phyloP scores from a whole-genome alignment of 1,284 basidiomycete species.

The Fomitopsis betulina region DNA sequence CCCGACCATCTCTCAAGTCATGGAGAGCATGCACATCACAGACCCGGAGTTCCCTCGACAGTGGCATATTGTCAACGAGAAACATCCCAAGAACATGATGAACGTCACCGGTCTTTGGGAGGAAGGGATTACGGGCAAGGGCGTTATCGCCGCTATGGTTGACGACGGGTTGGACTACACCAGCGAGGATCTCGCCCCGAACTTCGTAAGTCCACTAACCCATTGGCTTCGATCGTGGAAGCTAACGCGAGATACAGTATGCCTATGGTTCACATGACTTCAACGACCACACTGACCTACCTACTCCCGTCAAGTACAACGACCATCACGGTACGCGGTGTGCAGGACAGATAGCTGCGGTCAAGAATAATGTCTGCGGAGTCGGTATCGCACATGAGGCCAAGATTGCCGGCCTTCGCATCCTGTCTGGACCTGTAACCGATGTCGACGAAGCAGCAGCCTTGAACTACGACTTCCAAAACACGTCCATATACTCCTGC shows the following conservation, averaged over 20 bases:
- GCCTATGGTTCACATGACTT: constrained; percentile 93
- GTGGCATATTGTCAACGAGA: constrained; percentile 90
- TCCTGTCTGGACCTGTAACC: constrained; percentile 94
- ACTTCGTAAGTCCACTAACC: constrained; percentile 70
- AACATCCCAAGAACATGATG: constrained; percentile 76
- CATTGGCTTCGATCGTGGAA: constrained; percentile 2
- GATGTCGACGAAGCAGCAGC: constrained; percentile 98
- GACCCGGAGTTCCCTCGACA: constrained; percentile 88
- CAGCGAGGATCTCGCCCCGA: constrained; percentile 82
- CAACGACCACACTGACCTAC: constrained; percentile 88
- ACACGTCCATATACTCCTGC: constrained; percentile 93
- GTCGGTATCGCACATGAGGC: constrained; percentile 92
- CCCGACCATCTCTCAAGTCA: constrained; percentile 43
- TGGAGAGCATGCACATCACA: constrained; percentile 64
- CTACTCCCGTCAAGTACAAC: constrained; percentile 84
- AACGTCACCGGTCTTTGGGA: constrained; percentile 86
- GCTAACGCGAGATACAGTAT: constrained; percentile 49
- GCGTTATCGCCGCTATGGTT: constrained; percentile 85
- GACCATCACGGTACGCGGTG: constrained; percentile 98
- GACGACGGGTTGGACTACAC: constrained; percentile 96
- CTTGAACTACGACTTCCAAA: constrained; percentile 91
- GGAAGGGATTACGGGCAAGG: constrained; percentile 81
- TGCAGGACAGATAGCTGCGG: constrained; percentile 96
- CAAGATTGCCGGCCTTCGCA: constrained; percentile 91
- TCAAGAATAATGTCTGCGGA: constrained; percentile 94